phyloP scores from a whole-genome alignment of 1,139 yeast genomes.

The Spencermartinsiella ligniputridi region DNA sequence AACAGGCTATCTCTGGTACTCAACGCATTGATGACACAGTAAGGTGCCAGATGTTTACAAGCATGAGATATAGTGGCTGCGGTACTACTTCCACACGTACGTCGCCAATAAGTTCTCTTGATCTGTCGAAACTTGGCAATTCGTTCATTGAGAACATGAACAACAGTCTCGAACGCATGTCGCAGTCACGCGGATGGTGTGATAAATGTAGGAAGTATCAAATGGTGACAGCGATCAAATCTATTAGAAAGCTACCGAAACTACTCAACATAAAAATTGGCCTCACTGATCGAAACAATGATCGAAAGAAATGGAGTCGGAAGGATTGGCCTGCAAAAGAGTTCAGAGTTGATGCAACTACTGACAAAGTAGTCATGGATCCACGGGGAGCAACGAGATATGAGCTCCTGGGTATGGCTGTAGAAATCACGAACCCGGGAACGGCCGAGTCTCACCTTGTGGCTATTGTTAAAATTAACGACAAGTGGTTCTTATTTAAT shows the following conservation, averaged over 20 bases:
- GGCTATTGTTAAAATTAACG: conserved; percentile 40
- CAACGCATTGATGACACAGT: conserved; percentile 6
- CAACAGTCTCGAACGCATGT: conserved; percentile 49
- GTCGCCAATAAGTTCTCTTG: conserved; percentile 11
- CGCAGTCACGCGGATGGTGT: conserved; percentile 49
- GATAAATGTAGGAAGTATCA: conserved; percentile 48
- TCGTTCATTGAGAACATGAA: conserved; percentile 49
- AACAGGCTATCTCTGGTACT: conserved; percentile 2
- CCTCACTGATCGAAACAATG: conserved; percentile 4
- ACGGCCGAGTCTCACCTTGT: conserved; percentile 33
- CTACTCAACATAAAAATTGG: conserved; percentile 46
- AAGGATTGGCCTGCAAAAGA: conserved; percentile 23
- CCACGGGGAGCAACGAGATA: conserved; percentile 18
- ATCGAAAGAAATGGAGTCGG: conserved; percentile 16
- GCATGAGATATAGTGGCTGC: conserved; percentile 18
- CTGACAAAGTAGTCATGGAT: conserved; percentile 9
- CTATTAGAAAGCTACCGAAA: conserved; percentile 56
- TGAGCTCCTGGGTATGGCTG: conserved; percentile 35
- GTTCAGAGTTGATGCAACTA: conserved; percentile 10
- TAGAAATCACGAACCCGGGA: conserved; percentile 32
- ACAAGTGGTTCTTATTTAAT: conserved; percentile 79
- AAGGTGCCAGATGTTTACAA: conserved; percentile 14
- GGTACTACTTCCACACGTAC: conserved; percentile 15
- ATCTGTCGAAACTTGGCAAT: conserved; percentile 8
- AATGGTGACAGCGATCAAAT: conserved; percentile 33